Evolutionary conservation across 1,284 basidiomycete genomes (phyloP).

Genomic region (Caloboletus firmus): DNA sequence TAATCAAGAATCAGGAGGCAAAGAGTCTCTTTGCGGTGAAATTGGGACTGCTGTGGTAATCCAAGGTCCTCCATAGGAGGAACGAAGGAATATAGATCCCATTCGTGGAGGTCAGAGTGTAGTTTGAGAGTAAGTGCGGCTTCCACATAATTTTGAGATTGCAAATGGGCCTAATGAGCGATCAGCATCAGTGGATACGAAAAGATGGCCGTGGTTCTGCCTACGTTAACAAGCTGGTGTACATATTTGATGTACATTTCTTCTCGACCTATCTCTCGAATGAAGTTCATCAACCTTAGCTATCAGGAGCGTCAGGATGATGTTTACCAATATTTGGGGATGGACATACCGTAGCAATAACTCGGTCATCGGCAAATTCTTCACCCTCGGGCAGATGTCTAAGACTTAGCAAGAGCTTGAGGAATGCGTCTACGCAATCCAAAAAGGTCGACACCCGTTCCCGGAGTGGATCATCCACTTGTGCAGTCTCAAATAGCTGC

Average conservation of each 20-base stretch:
- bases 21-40: slow-evolving; percentile 90
- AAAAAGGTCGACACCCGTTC: slow-evolving; percentile 82
- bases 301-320: slow-evolving; percentile 28
- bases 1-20: slow-evolving; percentile 86
- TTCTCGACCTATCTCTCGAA: slow-evolving; percentile 80
- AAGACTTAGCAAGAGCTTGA: slow-evolving; percentile 89
- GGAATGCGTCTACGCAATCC: slow-evolving; percentile 89
- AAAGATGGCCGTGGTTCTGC: slow-evolving; percentile 24
- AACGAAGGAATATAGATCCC: slow-evolving; percentile 79
- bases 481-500: slow-evolving; percentile 80
- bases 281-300: slow-evolving; percentile 91
- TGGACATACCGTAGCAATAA: slow-evolving; percentile 75
- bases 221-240: slow-evolving; percentile 87
- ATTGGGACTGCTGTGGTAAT: slow-evolving; percentile 90
- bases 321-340: neutral
- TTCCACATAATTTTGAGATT: slow-evolving; percentile 88
- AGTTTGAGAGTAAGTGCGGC: slow-evolving; percentile 90
- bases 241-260: slow-evolving; percentile 95
- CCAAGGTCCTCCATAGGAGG: slow-evolving; percentile 85
- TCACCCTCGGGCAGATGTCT: slow-evolving; percentile 94
- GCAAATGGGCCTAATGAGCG: slow-evolving; percentile 68
- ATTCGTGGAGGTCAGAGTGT: slow-evolving; percentile 91
- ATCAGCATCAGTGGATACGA: slow-evolving; percentile 10
- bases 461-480: slow-evolving; percentile 78
- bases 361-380: slow-evolving; percentile 90